These are phyloP conservation scores for Lactarius quietus DNA, from an alignment of 768 basidiomycete genomes.

Conservation along the genomic window DNA sequence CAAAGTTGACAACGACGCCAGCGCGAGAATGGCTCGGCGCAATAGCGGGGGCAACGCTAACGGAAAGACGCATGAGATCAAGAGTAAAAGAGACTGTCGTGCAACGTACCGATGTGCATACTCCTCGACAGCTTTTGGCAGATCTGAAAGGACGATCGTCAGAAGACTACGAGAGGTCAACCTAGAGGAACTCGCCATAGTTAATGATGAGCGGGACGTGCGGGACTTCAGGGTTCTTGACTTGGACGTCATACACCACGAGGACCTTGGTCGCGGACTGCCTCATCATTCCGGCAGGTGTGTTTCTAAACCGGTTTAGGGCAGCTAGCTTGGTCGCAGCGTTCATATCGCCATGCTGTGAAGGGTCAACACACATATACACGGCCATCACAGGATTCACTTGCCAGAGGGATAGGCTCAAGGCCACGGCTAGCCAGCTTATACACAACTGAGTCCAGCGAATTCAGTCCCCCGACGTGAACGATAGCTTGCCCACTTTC, in stretches of 20 bases:
- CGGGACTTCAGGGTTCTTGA: slow-evolving; percentile 85
- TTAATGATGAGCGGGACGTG: slow-evolving; percentile 94
- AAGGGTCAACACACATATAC: neutral
- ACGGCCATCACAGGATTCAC: slow-evolving; percentile 31
- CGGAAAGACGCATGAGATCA: slow-evolving; percentile 12
- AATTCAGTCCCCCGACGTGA: slow-evolving; percentile 83
- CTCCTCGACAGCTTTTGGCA: slow-evolving; percentile 94
- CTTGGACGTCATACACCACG: slow-evolving; percentile 90
- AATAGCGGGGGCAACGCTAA: slow-evolving; percentile 81
- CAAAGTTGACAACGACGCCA: slow-evolving; percentile 93
- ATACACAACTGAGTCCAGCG: slow-evolving; percentile 85
- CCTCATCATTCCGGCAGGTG: slow-evolving; percentile 55
- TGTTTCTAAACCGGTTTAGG: slow-evolving; percentile 76
- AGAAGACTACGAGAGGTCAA: neutral
- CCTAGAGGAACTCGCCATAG: slow-evolving; percentile 55
- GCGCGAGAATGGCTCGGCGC: slow-evolving; percentile 81
- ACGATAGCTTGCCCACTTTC: slow-evolving; percentile 79
- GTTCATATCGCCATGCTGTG: slow-evolving; percentile 91
- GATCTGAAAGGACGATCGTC: slow-evolving; percentile 45
- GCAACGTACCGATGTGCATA: slow-evolving; percentile 82
- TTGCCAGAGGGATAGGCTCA: slow-evolving; percentile 84
- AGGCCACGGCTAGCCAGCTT: slow-evolving; percentile 82
- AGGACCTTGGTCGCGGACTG: slow-evolving; percentile 70
- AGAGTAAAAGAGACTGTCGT: slow-evolving; percentile 11
- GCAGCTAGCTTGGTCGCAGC: slow-evolving; percentile 75